Evolutionary conservation across 441 rosid genomes (phyloP), one percentile per base, ranked within the genome.

Genomic region (Adansonia gregorii): DNA sequence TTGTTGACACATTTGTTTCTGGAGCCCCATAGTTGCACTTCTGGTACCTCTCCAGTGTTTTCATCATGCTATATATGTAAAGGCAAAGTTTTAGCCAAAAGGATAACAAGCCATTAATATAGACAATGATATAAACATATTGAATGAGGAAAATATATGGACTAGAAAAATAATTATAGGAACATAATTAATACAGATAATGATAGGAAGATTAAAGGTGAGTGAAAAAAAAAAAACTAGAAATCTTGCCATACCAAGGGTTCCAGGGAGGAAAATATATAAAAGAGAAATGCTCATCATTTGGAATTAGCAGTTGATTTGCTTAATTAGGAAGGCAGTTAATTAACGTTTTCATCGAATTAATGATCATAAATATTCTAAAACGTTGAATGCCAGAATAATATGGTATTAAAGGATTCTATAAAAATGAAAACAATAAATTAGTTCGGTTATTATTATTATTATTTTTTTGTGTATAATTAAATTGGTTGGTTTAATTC

Each of bases 1-100:
- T 90, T 75, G 98, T 76, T 15, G 98, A 95, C 59, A 87, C 86
- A 82, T 86, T 91, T 49, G 94, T 73, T 73, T 94, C 97, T n/a
- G 99, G 98, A 24, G 95, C 97, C 86, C 95, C 99, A 84, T 92
- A 93, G 90, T 91, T 95, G 78, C 97, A 92, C 83, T 94, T 95
- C 81, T 95, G 97, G 86, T 95, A 95, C 91, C 99, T 91, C 85
- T 95, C 99, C 51, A 95, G 87, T 22, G 98, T 95, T 79, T 90
- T 79, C 77, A 93, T 87, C 97, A 91, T 95, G 88, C 98, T 95
- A 31, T 22, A 39, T 6, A 10, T 6, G 27, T 11, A 20, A 69
- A 67, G 52, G 8, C 56, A 6, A 15, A 15, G 27, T n/a, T 51
- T 22, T 27, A 15, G 39, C 41, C 59, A 3, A 4, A 22, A 46